A percentile compares a stretch with the other conserved stretches of the same genome.
These are phyloP conservation scores for Telopea speciosissima DNA, from an alignment of 177 flowering plant species.

Conservation along the genomic window DNA sequence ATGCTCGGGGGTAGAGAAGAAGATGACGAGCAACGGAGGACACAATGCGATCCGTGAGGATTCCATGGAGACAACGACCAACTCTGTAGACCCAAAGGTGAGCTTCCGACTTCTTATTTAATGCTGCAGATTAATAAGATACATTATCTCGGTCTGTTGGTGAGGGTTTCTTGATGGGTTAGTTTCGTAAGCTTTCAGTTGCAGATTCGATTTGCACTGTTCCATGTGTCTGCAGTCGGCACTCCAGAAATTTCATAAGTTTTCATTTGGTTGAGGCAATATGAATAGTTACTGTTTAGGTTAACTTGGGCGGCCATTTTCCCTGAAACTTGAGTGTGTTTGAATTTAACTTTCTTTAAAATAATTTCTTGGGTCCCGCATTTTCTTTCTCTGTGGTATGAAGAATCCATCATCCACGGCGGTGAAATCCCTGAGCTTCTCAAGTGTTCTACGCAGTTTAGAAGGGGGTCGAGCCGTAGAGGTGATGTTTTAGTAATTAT, in stretches of 20 bases:
- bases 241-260: not conserved
- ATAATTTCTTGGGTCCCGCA: no score
- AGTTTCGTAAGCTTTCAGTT: not conserved
- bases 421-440: no score
- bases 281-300: no score
- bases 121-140: not conserved
- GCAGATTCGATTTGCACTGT: not conserved
- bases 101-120: not conserved
- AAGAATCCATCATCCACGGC: no score
- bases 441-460: no score
- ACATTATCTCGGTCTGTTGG: not conserved
- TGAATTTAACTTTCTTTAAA: no score
- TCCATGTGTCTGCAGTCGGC: not conserved
- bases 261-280: not conserved
- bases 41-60: constrained; percentile 28
- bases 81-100: constrained; percentile 18
- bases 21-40: constrained; percentile 13
- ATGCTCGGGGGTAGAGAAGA: constrained; percentile 16
- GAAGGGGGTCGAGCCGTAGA: no score
- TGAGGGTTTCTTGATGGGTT: not conserved
- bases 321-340: not conserved
- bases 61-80: constrained; percentile 12
- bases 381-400: no score
- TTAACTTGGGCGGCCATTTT: not conserved
- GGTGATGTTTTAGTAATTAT: not conserved